These are phyloP conservation scores for Kazachstania viticola DNA, from an alignment of 805 yeast species.

Conservation along the genomic window DNA sequence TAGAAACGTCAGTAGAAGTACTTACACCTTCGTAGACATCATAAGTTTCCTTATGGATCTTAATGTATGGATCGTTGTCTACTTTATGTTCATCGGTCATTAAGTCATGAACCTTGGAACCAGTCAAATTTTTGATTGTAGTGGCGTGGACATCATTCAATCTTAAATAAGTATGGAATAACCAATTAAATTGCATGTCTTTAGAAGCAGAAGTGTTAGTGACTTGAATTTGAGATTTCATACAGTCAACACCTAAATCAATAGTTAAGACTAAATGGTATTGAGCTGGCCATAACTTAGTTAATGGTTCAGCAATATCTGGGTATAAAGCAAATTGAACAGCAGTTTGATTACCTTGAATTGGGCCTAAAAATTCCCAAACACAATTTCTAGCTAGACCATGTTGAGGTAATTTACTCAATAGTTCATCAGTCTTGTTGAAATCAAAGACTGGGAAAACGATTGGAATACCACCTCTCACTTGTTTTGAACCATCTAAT, in stretches of 20 bases:
- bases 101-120: conserved; percentile 64
- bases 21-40: conserved; percentile 61
- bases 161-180: conserved; percentile 79
- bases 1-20: conserved; percentile 41
- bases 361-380: conserved; percentile 91
- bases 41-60: conserved; percentile 69
- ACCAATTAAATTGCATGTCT: conserved; percentile 76
- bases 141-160: conserved; percentile 68
- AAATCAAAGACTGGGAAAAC: conserved; percentile 90
- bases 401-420: conserved; percentile 73
- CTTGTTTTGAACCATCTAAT: conserved; percentile 83
- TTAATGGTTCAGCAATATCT: conserved; percentile 58
- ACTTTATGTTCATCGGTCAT: conserved; percentile 44
- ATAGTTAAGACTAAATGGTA: conserved; percentile 66
- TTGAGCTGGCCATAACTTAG: conserved; percentile 48
- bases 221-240: conserved; percentile 62
- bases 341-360: conserved; percentile 52
- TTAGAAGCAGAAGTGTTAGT: conserved; percentile 44
- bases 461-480: conserved; percentile 93
- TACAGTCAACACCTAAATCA: conserved; percentile 40
- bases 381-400: conserved; percentile 81
- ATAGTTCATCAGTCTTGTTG: conserved; percentile 41
- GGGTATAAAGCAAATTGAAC: conserved; percentile 86
- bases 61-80: conserved; percentile 59
- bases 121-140: conserved; percentile 62